phyloP scores from a whole-genome alignment of 805 yeast species.

The Ogataea haglerorum region DNA sequence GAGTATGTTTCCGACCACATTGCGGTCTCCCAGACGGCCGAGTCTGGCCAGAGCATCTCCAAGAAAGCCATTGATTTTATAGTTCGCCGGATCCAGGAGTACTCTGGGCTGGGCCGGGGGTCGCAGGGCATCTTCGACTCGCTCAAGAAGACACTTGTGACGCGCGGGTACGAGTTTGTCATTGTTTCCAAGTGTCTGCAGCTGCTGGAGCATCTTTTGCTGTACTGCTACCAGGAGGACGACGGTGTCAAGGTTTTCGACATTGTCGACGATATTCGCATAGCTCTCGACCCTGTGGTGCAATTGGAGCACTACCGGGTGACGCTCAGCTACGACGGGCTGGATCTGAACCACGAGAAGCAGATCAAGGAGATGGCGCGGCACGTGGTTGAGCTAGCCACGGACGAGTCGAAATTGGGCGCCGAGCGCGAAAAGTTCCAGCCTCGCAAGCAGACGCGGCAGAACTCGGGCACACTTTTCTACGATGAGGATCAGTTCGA shows the following conservation, averaged over 20 bases:
- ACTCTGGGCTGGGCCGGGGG: slow-evolving; percentile 9
- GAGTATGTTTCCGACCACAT: slow-evolving; percentile 13
- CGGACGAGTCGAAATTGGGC: slow-evolving; percentile 12
- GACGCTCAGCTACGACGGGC: slow-evolving; percentile 22
- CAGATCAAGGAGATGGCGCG: slow-evolving; percentile 19
- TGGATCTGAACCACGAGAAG: slow-evolving; percentile 23
- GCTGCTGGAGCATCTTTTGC: slow-evolving; percentile 25
- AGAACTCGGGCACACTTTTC: slow-evolving; percentile 10
- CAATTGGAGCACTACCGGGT: slow-evolving; percentile 15
- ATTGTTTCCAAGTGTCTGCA: slow-evolving; percentile 27
- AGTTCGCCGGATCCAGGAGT: slow-evolving; percentile 18
- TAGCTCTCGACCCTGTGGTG: slow-evolving; percentile 14
- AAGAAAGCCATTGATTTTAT: slow-evolving; percentile 21
- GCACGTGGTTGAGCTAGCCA: slow-evolving; percentile 14
- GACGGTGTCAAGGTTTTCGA: slow-evolving; percentile 19
- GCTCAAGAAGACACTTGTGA: slow-evolving; percentile 26
- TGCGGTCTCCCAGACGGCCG: background rate
- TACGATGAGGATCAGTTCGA: slow-evolving; percentile 18
- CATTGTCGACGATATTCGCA: slow-evolving; percentile 17
- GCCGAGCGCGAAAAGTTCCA: slow-evolving; percentile 19
- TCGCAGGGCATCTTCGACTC: slow-evolving; percentile 14
- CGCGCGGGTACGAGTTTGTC: slow-evolving; percentile 29
- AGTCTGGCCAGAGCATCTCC: slow-evolving; percentile 18
- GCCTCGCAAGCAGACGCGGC: slow-evolving; percentile 5
- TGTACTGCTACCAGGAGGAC: slow-evolving; percentile 24